These are phyloP conservation scores for Thielaviopsis ethacetica DNA, from an alignment of 2,329 filamentous ascomycete genomes.

Conservation along the genomic window DNA sequence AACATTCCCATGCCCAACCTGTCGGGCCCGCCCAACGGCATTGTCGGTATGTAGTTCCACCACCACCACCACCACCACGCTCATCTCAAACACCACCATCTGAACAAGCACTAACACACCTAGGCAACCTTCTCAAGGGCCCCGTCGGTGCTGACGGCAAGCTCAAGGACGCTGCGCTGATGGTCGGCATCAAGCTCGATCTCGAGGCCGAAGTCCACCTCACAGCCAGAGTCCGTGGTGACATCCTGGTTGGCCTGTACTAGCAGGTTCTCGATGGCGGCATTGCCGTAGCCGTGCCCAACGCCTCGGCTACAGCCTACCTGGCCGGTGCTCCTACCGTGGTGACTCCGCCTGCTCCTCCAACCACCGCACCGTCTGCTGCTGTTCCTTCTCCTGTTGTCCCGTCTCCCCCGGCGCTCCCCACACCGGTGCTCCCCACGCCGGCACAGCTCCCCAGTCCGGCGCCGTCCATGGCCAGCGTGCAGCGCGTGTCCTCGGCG, in stretches of 20 bases:
- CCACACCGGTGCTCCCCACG: not conserved
- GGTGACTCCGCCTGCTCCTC: not conserved
- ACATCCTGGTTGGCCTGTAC: constrained; percentile 43
- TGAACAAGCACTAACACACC: not conserved
- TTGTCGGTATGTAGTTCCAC: constrained; percentile 18
- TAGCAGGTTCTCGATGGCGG: constrained; percentile 17
- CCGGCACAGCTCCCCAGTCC: not conserved
- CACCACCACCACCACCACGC: too few relatives aligned
- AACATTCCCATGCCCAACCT: constrained; percentile 21
- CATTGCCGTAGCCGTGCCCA: not conserved
- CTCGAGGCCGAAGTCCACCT: constrained; percentile 46
- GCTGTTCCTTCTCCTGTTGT: not conserved
- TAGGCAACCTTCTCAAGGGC: constrained; percentile 39
- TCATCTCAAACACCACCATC: too few relatives aligned
- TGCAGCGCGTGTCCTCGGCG: not conserved
- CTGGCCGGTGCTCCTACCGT: not conserved
- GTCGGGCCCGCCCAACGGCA: constrained; percentile 20
- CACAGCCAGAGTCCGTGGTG: constrained; percentile 42
- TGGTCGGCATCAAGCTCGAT: constrained; percentile 47
- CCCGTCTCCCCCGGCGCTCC: not conserved
- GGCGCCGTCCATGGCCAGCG: not conserved
- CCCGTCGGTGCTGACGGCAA: constrained; percentile 40
- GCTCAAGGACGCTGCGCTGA: constrained; percentile 38
- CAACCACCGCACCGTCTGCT: not conserved
- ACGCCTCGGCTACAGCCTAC: not conserved